Percentiles rank a stretch among this genome's conserved stretches.
Evolutionary conservation across 768 basidiomycete species (phyloP).

Genomic region (Butyriboletus loyo): DNA sequence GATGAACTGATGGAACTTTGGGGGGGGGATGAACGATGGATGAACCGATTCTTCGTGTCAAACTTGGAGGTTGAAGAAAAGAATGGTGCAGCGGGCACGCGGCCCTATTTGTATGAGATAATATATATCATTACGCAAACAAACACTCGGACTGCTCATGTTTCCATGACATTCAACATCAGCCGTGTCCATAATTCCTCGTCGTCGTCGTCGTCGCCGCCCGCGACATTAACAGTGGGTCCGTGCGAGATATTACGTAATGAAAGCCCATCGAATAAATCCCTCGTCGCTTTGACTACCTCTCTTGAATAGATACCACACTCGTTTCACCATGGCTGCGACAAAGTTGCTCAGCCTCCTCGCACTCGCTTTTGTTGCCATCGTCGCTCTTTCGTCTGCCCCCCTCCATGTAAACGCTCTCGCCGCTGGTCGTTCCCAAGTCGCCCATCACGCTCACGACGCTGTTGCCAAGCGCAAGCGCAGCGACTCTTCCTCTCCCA

Average conservation of each 20-base stretch:
- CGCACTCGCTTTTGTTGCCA: constrained; percentile 54
- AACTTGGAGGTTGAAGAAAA: constrained; percentile 80
- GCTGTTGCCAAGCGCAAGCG: constrained; percentile 50
- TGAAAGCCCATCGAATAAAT: neutral
- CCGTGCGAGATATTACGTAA: constrained; percentile 30
- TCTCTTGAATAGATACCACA: neutral
- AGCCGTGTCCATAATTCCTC: neutral
- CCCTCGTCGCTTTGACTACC: neutral
- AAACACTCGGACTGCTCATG: constrained; percentile 28
- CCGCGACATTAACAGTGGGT: neutral
- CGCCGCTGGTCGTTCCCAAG: constrained; percentile 35
- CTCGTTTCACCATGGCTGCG: constrained; percentile 41
- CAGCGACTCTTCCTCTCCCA: constrained; percentile 28
- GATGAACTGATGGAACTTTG: constrained; percentile 52
- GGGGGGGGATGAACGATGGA: constrained; percentile 51
- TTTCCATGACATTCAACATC: constrained; percentile 41
- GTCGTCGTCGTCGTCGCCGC: neutral
- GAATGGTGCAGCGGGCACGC: constrained; percentile 25
- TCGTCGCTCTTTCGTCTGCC: constrained; percentile 51
- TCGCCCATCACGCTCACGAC: constrained; percentile 48
- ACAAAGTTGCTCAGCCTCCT: constrained; percentile 55
- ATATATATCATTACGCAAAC: constrained; percentile 24
- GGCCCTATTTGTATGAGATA: constrained; percentile 36
- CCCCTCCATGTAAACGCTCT: constrained; percentile 53
- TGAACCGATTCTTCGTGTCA: constrained; percentile 85